phyloP scores from a whole-genome alignment of 2,329 filamentous ascomycete genomes.

The Parascedosporium putredinis region DNA sequence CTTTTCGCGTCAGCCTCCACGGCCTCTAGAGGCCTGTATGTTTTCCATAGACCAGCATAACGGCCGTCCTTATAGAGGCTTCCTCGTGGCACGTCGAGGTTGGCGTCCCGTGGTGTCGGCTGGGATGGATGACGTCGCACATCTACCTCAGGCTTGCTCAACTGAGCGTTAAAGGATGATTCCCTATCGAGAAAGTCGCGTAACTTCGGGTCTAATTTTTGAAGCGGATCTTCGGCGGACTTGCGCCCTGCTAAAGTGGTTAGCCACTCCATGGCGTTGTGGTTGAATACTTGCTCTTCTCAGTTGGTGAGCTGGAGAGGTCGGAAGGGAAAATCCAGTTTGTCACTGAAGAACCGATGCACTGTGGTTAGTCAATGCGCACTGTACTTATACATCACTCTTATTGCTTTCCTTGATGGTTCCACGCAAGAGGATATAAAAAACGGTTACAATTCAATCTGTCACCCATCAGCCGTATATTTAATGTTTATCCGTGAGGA shows the following conservation, averaged over 20 bases:
- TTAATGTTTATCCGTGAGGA: no score
- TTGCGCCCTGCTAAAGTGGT: conserved; percentile 40
- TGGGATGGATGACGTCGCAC: conserved; percentile 7
- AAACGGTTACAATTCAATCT: no score
- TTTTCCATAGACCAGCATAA: conserved; percentile 84
- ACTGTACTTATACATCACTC: no score
- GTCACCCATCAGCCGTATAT: no score
- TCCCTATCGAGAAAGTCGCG: conserved; percentile 79
- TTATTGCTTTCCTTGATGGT: no score
- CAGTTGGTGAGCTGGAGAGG: no score
- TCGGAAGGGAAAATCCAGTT: no score
- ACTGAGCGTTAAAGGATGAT: conserved; percentile 59
- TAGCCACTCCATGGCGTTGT: conserved; percentile 46
- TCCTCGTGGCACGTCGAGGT: conserved; percentile 30
- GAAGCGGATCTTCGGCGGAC: conserved; percentile 46
- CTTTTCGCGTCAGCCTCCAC: conserved; percentile 60
- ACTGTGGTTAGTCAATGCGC: no score
- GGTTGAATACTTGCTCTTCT: background rate
- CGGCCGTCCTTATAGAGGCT: conserved; percentile 51
- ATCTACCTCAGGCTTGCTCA: conserved; percentile 14
- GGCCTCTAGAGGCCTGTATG: conserved; percentile 63
- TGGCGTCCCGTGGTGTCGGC: conserved; percentile 13
- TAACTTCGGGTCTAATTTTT: conserved; percentile 70
- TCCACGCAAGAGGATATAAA: no score
- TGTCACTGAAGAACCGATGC: no score